Evolutionary conservation across 1,139 yeast species (phyloP).

Genomic region (Yamadazyma oceani): DNA sequence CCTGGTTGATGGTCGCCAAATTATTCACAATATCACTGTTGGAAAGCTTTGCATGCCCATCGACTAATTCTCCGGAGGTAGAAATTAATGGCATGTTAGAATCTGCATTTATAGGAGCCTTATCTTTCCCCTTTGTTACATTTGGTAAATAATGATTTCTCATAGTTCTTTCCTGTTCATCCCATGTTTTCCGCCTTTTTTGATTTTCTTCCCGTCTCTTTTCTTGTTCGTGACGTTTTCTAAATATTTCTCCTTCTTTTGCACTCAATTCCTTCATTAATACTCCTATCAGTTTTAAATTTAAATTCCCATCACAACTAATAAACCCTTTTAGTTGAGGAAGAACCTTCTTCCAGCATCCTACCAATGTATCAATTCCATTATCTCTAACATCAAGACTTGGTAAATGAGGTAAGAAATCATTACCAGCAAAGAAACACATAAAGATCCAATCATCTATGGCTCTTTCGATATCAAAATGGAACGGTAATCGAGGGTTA

Average conservation of each 20-base stretch:
- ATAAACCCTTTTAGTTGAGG: constrained; percentile 72
- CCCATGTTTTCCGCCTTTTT: constrained; percentile 54
- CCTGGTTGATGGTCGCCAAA: constrained; percentile 66
- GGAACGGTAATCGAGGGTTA: constrained; percentile 67
- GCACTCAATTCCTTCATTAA: constrained; percentile 64
- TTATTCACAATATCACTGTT: constrained; percentile 74
- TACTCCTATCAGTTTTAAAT: constrained; percentile 72
- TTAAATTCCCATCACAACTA: constrained; percentile 85
- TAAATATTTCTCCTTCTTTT: constrained; percentile 81
- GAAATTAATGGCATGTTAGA: constrained; percentile 77
- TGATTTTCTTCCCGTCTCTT: constrained; percentile 61
- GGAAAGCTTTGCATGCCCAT: constrained; percentile 59
- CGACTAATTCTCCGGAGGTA: constrained; percentile 66
- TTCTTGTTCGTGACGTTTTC: constrained; percentile 66
- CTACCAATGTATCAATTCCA: constrained; percentile 79
- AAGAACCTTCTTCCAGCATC: constrained; percentile 77
- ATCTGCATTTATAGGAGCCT: constrained; percentile 71
- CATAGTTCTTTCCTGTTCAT: constrained; percentile 41
- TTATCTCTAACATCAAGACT: constrained; percentile 93
- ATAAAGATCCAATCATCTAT: constrained; percentile 98
- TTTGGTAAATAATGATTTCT: constrained; percentile 34
- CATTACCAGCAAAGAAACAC: constrained; percentile 99
- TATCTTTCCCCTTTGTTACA: constrained; percentile 66
- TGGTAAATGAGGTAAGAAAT: constrained; percentile 96
- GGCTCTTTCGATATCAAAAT: constrained; percentile 89